Conservation (phyloP, 768 basidiomycete species). For the Fistulinella prunicolor region DNA sequence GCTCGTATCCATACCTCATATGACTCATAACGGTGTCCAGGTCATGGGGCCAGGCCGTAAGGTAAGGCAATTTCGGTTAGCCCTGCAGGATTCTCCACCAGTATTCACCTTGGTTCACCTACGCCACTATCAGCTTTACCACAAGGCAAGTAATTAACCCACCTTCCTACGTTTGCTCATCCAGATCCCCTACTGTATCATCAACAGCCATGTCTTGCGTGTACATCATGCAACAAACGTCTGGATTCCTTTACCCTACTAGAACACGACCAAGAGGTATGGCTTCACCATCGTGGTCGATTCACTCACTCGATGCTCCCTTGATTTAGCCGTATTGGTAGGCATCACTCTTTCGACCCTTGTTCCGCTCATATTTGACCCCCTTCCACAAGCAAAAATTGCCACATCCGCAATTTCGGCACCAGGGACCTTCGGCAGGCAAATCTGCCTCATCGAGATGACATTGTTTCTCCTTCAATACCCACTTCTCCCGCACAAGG, state of each 20-base stretch:
- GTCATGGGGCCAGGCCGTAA: constrained; percentile 86
- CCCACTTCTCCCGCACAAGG: constrained; percentile 30
- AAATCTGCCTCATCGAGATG: constrained; percentile 56
- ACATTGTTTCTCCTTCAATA: constrained; percentile 33
- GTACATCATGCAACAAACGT: constrained; percentile 71
- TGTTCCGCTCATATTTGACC: not conserved
- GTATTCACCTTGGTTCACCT: constrained; percentile 1
- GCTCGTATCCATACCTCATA: not conserved
- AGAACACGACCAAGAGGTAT: constrained; percentile 80
- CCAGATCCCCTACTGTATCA: not conserved
- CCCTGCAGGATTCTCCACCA: not conserved
- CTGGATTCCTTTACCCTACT: constrained; percentile 74
- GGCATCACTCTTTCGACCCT: constrained; percentile 1
- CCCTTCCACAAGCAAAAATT: constrained; percentile 61
- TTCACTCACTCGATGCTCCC: constrained; percentile 2
- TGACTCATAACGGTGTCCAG: constrained; percentile 34
- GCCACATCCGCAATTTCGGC: constrained; percentile 78
- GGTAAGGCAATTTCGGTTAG: constrained; percentile 44
- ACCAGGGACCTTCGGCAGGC: constrained; percentile 70
- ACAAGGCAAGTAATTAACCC: constrained; percentile 51
- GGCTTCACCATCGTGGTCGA: constrained; percentile 16
- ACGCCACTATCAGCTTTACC: constrained; percentile 57
- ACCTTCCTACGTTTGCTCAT: constrained; percentile 1
- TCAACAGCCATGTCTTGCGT: constrained; percentile 74
- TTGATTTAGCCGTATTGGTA: constrained; percentile 44